Conservation (phyloP, 2,329 filamentous ascomycete genomes). For the Penicillium sp. region DNA sequence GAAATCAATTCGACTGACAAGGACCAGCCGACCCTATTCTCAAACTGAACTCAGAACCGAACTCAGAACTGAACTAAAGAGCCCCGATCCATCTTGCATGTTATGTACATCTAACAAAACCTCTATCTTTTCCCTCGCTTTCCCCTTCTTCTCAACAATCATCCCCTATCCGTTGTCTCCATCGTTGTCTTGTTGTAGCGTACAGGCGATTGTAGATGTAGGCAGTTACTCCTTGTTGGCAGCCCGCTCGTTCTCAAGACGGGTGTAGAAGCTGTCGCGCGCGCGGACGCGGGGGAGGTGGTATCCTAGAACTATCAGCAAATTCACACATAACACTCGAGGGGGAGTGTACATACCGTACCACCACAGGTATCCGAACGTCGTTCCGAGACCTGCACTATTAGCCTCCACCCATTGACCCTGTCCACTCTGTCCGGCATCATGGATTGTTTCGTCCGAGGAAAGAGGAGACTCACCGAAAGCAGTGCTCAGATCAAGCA, state of each 20-base stretch:
- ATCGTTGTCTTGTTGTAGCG: neutral
- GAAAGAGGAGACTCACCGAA: conserved; percentile 52
- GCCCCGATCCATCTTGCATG: neutral
- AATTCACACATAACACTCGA: neutral
- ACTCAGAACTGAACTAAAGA: neutral
- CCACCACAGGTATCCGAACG: conserved; percentile 64
- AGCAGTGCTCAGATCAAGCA: conserved; percentile 64
- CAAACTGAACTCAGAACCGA: too few species aligned
- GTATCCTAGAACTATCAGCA: conserved; percentile 46
- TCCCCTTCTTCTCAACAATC: neutral
- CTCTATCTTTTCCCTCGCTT: neutral
- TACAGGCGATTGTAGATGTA: conserved; percentile 2
- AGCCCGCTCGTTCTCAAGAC: conserved; percentile 60
- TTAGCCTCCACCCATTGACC: too few species aligned
- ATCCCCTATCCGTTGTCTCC: neutral
- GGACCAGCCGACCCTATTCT: too few species aligned
- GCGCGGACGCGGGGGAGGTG: conserved; percentile 62
- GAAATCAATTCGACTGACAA: conserved; percentile 8
- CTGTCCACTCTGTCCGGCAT: too few species aligned
- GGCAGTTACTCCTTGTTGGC: conserved; percentile 26
- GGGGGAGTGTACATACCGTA: conserved; percentile 50
- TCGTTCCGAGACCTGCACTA: conserved; percentile 55
- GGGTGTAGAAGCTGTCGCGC: conserved; percentile 61
- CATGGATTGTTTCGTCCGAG: too few species aligned
- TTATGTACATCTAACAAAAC: conserved; percentile 1